Evolutionary conservation across 176 grass and related monocot genomes (phyloP), one percentile per base, ranked within the genome.

Genomic region (Bothriochloa decipiens): DNA sequence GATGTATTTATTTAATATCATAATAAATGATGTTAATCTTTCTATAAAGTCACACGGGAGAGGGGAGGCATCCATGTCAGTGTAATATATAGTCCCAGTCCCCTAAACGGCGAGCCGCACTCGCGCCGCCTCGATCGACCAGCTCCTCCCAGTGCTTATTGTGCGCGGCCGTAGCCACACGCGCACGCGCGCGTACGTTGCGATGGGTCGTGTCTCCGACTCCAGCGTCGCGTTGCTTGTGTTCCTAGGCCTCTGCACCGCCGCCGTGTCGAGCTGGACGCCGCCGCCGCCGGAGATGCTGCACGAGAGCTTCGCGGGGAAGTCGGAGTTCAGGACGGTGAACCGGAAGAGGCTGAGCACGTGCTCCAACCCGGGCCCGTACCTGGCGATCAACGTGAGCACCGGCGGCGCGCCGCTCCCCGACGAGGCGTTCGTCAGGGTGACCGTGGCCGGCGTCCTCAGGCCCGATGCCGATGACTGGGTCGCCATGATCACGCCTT

Each of bases 401-500:
- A 15, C 71, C 28, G 64, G 45, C 64, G 82, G 61, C 0, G 45
- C 49, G 33, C 46, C 83, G 45, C 82, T 97, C 72, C 85, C 90
- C 16, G 88, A 97, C 68, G 90, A 94, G 61, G 86, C 70, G 25
- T 88, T 90, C 82, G 0, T 97, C 46, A 87, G 29, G 7, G 94
- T 94, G 15, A 97, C 88, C 39, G 90, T 94, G 63, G 60, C 76
- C 36, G 90, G 94, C 72, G 74, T 92, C 41, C 66, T 83, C 46
- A 25, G 20, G 18, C 94, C 90, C 55, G 64, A 81, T 25, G 55
- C n/a, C 17, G 84, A 77, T 5, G 73, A 94, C 66, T 97, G 92
- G 94, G 68, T 97, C 47, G 92, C 94, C 72, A 91, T 97, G 94
- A 83, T 97, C 76, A 90, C 94, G 77, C 94, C 94, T 53, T 94